A percentile compares a stretch with the other conserved stretches of the same genome.
phyloP scores from a whole-genome alignment of 2,329 filamentous ascomycete species.

The Penicillium sp. region DNA sequence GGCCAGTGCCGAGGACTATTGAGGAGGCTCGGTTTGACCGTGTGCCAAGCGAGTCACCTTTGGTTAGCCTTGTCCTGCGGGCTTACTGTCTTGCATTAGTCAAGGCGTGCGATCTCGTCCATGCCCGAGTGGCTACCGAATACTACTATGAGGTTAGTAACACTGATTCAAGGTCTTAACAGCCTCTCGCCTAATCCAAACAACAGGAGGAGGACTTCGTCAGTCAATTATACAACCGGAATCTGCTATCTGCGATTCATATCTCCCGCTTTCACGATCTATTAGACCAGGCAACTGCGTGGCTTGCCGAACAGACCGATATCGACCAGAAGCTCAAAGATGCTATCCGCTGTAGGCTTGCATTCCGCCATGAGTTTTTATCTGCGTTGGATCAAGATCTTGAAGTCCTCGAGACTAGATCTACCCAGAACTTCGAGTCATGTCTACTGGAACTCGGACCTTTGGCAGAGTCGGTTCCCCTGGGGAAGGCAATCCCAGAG shows the following conservation, averaged over 20 bases:
- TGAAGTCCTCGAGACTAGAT: conserved; percentile 32
- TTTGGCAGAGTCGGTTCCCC: conserved; percentile 61
- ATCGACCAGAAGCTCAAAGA: conserved; percentile 42
- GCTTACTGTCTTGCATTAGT: conserved; percentile 85
- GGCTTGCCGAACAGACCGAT: conserved; percentile 46
- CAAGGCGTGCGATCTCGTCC: conserved; percentile 79
- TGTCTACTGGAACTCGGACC: conserved; percentile 51
- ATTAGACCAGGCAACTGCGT: conserved; percentile 57
- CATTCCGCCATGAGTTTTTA: conserved; percentile 61
- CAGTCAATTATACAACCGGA: conserved; percentile 83
- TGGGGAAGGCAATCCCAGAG: conserved; percentile 69
- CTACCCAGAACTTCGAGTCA: conserved; percentile 30
- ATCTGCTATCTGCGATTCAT: conserved; percentile 68
- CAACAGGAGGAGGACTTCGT: conserved; percentile 91
- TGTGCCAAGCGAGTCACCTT: conserved; percentile 39
- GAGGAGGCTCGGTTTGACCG: conserved; percentile 65
- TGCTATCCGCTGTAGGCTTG: conserved; percentile 67
- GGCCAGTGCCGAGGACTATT: conserved; percentile 65
- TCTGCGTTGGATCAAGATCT: conserved; percentile 42
- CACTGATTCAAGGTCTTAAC: neutral
- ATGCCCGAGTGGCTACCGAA: conserved; percentile 74
- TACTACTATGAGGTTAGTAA: conserved; percentile 80
- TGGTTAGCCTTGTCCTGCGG: conserved; percentile 67
- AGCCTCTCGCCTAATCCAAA: conserved; percentile 16
- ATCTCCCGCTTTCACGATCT: conserved; percentile 57